phyloP scores from a whole-genome alignment of 371 early-diverging fungal species.

The Syncephalastrum sp. region DNA sequence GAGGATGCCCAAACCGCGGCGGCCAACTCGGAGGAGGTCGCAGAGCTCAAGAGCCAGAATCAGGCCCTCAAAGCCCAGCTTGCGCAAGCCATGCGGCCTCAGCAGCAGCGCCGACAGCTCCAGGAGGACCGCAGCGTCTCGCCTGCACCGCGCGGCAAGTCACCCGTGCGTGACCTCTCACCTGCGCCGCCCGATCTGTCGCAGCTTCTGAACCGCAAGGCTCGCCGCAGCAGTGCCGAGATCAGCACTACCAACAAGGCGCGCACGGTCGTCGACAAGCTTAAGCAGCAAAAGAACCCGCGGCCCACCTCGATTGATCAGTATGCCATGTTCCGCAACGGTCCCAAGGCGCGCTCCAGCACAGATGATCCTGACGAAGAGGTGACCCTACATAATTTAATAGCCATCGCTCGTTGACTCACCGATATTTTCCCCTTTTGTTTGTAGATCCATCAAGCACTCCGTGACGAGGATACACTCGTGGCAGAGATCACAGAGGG shows the following conservation, averaged over 20 bases:
- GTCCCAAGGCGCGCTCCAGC: too few species aligned
- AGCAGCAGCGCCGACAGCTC: slow-evolving; percentile 22
- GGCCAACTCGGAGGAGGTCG: slow-evolving; percentile 36
- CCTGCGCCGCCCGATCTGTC: slow-evolving; percentile 28
- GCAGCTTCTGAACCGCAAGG: slow-evolving; percentile 22
- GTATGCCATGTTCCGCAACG: slow-evolving; percentile 25
- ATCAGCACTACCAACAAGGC: slow-evolving; percentile 20
- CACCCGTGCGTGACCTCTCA: slow-evolving; percentile 23
- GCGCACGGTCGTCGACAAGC: slow-evolving; percentile 29
- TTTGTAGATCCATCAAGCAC: slow-evolving; percentile 39
- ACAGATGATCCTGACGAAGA: slow-evolving; percentile 19
- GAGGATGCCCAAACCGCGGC: slow-evolving; percentile 15
- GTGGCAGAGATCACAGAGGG: slow-evolving; percentile 88
- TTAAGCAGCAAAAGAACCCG: slow-evolving; percentile 28
- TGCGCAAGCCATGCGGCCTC: slow-evolving; percentile 34
- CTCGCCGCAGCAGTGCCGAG: slow-evolving; percentile 41
- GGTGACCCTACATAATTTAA: slow-evolving; percentile 2
- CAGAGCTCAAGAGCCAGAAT: slow-evolving; percentile 43
- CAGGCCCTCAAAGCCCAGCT: slow-evolving; percentile 50
- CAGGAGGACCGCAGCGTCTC: slow-evolving; percentile 26
- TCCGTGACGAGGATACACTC: slow-evolving; percentile 72
- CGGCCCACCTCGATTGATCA: slow-evolving; percentile 47
- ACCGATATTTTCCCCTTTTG: too few species aligned
- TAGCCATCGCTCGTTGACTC: background rate
- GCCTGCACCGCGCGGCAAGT: slow-evolving; percentile 19